Conservation (phyloP, 2,329 filamentous ascomycete species). For the Ascosphaera aggregata region DNA sequence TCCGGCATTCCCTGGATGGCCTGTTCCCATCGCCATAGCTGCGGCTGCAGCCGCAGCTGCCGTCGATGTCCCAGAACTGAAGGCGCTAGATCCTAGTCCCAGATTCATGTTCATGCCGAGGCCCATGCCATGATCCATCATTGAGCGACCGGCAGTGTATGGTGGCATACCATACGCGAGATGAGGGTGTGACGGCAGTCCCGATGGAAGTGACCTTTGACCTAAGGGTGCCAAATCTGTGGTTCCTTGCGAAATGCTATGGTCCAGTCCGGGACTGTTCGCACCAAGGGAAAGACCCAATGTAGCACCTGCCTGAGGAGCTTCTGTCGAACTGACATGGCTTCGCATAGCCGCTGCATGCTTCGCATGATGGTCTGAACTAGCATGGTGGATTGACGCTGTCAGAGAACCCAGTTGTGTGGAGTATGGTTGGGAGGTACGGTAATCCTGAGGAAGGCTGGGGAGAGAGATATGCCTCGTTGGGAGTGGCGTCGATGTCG, state of each 20-base stretch:
- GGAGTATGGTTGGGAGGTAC: not conserved
- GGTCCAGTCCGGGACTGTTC: not conserved
- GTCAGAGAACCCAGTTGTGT: not conserved
- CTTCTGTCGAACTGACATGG: not conserved
- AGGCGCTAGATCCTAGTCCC: not conserved
- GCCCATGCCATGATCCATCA: not conserved
- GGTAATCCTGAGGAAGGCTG: conserved; percentile 1
- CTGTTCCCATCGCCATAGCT: not conserved
- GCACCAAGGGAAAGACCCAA: not conserved
- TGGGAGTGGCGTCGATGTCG: not conserved
- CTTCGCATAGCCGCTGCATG: not conserved
- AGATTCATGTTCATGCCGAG: not conserved
- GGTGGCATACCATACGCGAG: not conserved
- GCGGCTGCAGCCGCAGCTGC: not conserved
- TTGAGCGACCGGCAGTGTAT: not conserved
- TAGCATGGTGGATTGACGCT: not conserved
- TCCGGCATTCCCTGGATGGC: not conserved
- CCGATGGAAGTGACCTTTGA: not conserved
- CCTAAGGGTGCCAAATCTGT: not conserved
- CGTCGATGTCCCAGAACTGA: not conserved
- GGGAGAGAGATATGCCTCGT: not conserved
- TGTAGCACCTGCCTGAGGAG: not conserved
- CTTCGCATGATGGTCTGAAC: not conserved
- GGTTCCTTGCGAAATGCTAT: not conserved
- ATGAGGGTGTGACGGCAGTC: not conserved